Evolutionary conservation across 2,329 filamentous ascomycete genomes (phyloP).

Genomic region (Hymenoscyphus repandus): DNA sequence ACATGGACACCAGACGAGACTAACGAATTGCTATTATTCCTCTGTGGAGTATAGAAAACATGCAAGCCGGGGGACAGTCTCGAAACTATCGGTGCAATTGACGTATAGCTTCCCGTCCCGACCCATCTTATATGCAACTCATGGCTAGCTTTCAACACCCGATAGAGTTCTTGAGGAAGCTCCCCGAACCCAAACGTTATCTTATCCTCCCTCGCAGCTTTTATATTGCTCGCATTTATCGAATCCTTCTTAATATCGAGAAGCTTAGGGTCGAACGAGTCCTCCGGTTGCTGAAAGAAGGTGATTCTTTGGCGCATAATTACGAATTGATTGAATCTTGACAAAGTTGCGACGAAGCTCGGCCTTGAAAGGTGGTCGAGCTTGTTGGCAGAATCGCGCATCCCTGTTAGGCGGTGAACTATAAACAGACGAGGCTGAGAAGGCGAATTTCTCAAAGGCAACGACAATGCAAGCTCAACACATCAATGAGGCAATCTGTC

Average conservation of each 20-base stretch:
- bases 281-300: slow-evolving; percentile 63
- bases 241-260: slow-evolving; percentile 51
- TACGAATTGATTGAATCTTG: slow-evolving; percentile 1
- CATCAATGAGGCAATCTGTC: slow-evolving; percentile 17
- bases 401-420: slow-evolving; percentile 3
- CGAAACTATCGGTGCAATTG: slow-evolving; percentile 66
- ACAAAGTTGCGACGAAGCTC: background rate
- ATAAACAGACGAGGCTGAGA: background rate
- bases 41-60: slow-evolving; percentile 63
- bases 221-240: slow-evolving; percentile 54
- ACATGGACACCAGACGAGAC: slow-evolving; percentile 3
- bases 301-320: slow-evolving; percentile 75
- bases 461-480: background rate
- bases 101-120: slow-evolving; percentile 50
- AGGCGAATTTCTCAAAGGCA: slow-evolving; percentile 8
- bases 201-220: slow-evolving; percentile 72
- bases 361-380: background rate
- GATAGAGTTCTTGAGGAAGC: slow-evolving; percentile 62
- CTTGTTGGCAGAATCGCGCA: slow-evolving; percentile 10
- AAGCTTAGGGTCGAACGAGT: slow-evolving; percentile 57
- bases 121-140: slow-evolving; percentile 79
- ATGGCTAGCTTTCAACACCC: slow-evolving; percentile 57
- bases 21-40: slow-evolving; percentile 20
- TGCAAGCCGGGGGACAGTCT: slow-evolving; percentile 77
- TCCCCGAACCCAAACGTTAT: slow-evolving; percentile 70